These are phyloP conservation scores for Ustilaginoidea virens DNA, from an alignment of 2,329 filamentous ascomycete species.

Conservation along the genomic window DNA sequence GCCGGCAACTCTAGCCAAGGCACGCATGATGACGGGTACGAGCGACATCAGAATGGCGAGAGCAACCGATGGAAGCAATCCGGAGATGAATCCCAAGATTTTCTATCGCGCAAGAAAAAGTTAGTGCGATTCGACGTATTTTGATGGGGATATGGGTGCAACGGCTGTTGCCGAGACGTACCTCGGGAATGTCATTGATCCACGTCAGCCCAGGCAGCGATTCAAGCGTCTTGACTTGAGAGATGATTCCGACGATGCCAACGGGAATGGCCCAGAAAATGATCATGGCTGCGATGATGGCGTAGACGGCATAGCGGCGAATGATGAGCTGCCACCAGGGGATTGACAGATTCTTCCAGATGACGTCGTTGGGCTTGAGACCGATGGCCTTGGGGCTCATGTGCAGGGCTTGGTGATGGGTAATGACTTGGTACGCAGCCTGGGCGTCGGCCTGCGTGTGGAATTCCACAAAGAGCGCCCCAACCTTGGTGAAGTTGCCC, in stretches of 20 bases:
- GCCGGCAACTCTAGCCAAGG: conserved; percentile 62
- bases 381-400: conserved; percentile 79
- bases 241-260: conserved; percentile 68
- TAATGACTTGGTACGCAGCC: conserved; percentile 64
- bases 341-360: conserved; percentile 65
- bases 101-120: conserved; percentile 8
- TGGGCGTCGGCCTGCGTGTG: conserved; percentile 70
- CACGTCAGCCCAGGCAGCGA: conserved; percentile 55
- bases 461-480: conserved; percentile 89
- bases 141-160: too few species aligned
- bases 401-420: conserved; percentile 67
- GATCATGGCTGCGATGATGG: conserved; percentile 55
- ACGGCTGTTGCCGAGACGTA: too few species aligned
- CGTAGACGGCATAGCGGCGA: conserved; percentile 47
- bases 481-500: conserved; percentile 47
- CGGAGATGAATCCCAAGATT: conserved; percentile 67
- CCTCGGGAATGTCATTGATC: conserved; percentile 51
- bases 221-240: conserved; percentile 63
- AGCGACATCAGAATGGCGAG: conserved; percentile 72
- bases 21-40: conserved; percentile 51
- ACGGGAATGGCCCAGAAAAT: conserved; percentile 73
- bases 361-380: conserved; percentile 62
- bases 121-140: too few species aligned
- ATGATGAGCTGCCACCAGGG: conserved; percentile 63
- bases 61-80: conserved; percentile 64